Base-by-base conservation (phyloP, 2,329 filamentous ascomycete genomes). In the Ophiostoma ips region DNA sequence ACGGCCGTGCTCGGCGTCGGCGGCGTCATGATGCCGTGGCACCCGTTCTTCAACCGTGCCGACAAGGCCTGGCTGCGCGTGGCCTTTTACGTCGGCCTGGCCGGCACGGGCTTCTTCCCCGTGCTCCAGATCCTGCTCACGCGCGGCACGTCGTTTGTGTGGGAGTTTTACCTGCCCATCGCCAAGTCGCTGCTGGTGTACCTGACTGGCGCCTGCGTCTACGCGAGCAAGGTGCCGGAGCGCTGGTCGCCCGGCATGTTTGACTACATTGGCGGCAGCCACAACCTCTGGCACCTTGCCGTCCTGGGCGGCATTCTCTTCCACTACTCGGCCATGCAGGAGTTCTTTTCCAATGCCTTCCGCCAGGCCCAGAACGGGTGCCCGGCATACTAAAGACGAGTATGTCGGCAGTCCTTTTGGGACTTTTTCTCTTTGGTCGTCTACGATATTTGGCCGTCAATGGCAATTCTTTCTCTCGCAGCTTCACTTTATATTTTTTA, bases 221-320 rank as follows among this genome's bases (percentile, higher is more conserved):
- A 98, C 62, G 89, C 89, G 10, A 87, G 83, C 64, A 90, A 95
- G 66, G 75, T 95, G 1, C 92, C 92, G 2, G 92, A 98, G 70
- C 76, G 89, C 54, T 98, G 88, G 84, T 84, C 75, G 58, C 92
- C 92, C 0, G 92, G 92, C 46, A 79, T 84, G 63, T 98, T 98
- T 59, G 92, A 98, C 66, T 96, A 96, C 63, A 75, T 94, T 37
- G 92, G 92, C 36, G 89, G 87, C 43, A 94, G 87, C 64, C 92
- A 98, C 68, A 98, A 98, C 65, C 80, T 98, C 52, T 98, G 92
- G 92, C 92, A 98, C 66, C 68, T 94, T 33, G 92, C 92, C 8
- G 92, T 98, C 11, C 71, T 98, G 28, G 87, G 89, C 15, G 92
- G 92, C 11, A 98, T 98, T 52, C 66, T 96, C n/a, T 96, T 95